Evolutionary conservation across 1,139 yeast genomes (phyloP).

Genomic region (Wickerhamomyces sp.): DNA sequence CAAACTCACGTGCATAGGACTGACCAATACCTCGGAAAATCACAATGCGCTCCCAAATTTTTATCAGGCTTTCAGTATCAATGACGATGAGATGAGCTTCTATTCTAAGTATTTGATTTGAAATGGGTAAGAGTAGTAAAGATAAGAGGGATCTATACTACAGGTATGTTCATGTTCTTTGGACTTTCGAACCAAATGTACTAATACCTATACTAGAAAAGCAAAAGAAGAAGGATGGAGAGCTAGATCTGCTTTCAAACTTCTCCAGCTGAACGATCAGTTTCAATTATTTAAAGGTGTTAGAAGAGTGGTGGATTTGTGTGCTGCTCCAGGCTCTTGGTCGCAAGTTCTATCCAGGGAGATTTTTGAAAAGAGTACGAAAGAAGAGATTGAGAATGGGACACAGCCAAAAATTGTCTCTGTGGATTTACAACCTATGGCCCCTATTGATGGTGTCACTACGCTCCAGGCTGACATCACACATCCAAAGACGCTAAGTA

Average conservation of each 20-base stretch:
- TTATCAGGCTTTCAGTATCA: no score
- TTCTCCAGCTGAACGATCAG: conserved; percentile 84
- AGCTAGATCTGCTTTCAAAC: conserved; percentile 92
- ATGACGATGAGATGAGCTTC: no score
- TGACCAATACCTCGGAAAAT: no score
- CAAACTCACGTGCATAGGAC: no score
- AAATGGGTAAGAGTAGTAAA: conserved; percentile 92
- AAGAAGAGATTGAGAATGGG: conserved; percentile 26
- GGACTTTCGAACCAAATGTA: no score
- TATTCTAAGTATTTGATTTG: neutral
- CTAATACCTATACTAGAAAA: conserved; percentile 37
- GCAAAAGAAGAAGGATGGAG: conserved; percentile 98
- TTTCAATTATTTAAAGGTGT: conserved; percentile 75
- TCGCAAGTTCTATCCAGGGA: conserved; percentile 87
- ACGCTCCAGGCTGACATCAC: conserved; percentile 95
- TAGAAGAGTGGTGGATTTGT: conserved; percentile 83
- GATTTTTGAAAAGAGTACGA: conserved; percentile 37
- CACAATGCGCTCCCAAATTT: no score
- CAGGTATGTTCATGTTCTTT: no score
- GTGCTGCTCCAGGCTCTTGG: conserved; percentile 99
- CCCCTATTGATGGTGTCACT: conserved; percentile 84
- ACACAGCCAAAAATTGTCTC: conserved; percentile 69
- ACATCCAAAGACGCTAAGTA: conserved; percentile 79
- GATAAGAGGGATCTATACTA: conserved; percentile 89
- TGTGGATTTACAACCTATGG: conserved; percentile 96